Base-by-base conservation (phyloP, 805 yeast genomes). In the Blastobotrys peoriensis region DNA sequence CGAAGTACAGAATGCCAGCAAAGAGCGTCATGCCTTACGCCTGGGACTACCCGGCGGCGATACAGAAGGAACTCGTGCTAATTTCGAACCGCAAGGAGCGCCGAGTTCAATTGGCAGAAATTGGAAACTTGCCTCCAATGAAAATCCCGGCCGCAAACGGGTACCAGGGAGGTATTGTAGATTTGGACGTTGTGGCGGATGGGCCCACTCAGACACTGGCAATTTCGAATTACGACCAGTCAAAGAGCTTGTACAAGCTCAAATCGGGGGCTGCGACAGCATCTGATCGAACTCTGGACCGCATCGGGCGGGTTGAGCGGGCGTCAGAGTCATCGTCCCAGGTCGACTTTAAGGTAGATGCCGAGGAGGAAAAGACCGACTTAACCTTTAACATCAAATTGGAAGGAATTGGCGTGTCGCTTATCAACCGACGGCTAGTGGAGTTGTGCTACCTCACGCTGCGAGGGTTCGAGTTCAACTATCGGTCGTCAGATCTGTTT, bases 1-100 rank as follows among this genome's bases (percentile, higher is more conserved):
- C 87, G 8, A 79, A 73, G 56, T 93, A 91, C 61, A 75, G 78
- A 38, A 73, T 94, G 9, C 97, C 98, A 0, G 79, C 95, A 1
- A 79, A 78, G 57, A 85, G 96, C 64, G 95, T 87, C 2, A 93
- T 93, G 98, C 96, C 98, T 0, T 93, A 93, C 62, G 86, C 98
- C 0, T 93, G 96, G 89, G 98, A 93, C 61, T 93, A 76, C 64
- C 98, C 98, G 1, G 87, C 94, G 42, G 97, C 96, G 0, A 67
- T 76, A 6, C 75, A 82, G 38, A 89, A 88, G 61, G 96, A 89
- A 57, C 65, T 93, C 25, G 73, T 87, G 3, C 63, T 93, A 27
- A 70, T 88, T 47, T 72, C 83, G 8, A 82, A 81, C 40, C 84
- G 85, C 1, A 71, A 81, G 22, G 89, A 84, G 58, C 72, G 97